Base-by-base conservation (phyloP, 2,329 filamentous ascomycete species). In the Hypoxylon sp. region DNA sequence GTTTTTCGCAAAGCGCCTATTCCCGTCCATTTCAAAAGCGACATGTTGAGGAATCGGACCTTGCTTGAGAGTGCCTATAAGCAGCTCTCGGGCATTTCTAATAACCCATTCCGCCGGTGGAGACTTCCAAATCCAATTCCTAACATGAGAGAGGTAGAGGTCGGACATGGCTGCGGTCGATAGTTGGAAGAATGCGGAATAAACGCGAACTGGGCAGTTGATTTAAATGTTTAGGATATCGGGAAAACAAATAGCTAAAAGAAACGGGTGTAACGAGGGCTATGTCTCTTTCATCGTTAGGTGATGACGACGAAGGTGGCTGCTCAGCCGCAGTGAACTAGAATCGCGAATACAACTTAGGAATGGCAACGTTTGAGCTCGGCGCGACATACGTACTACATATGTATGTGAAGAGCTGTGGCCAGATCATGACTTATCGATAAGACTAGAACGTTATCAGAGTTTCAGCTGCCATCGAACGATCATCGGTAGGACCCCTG, bases 11-110 rank as follows among this genome's bases (percentile, higher is more conserved):
- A 97, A 99, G 49, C 96, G 91, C 75, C 96, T 86, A 81, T 99
- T 99, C 61, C 96, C 96, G 79, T 99, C 96, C 96, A 99, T 99
- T 74, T 98, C 95, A 77, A 99, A 99, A n/a, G 96, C 96, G 67
- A 99, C 89, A 88, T 99, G 96, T 76, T 93, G 90, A 9, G 96
- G 96, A 60, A 99, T 91, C 1, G 94, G 93, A 0, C 96, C 96
- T 80, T 98, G 95, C 76, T 91, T 91, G 59, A 98, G 82, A 53
- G 94, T 92, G 60, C 93, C 93, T 73, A 99, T 96, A 69, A 98
- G 86, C 55, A 97, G 83, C 78, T 97, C 93, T 70, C 93, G 90
- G 19, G 97, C 81, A 74, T 91, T 89, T 65, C 88, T 89, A 66
- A 97, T 85, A n/a, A 87, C 89, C 91, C 93, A 98, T 88, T 97